Base-by-base conservation (phyloP, 768 basidiomycete species). In the Lenzites betulinus region DNA sequence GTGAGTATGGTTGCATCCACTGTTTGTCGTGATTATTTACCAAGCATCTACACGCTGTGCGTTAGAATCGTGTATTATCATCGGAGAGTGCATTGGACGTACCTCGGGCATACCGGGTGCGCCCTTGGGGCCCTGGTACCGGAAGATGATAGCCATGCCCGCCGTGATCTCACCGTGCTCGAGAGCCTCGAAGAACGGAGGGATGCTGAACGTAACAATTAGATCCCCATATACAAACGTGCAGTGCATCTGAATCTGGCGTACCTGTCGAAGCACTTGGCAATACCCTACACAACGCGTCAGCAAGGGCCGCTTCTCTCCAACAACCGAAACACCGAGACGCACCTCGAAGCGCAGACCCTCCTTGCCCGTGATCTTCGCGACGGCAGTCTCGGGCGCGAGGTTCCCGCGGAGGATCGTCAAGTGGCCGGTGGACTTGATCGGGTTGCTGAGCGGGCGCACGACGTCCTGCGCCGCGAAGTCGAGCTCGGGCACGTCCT, bases 351-450 rank as follows among this genome's bases (percentile, higher is more conserved):
- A 97, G 22, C 76, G 80, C 52, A 85, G 73, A 5, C 95, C 95
- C 75, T 97, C 95, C 74, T 95, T 95, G 15, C 95, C 94, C 7
- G 95, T 96, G 63, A 97, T 78, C 75, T 98, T 98, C 16, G 93
- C 92, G 20, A 98, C 94, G 28, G 93, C 89, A 1, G 88, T 87
- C 50, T 83, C 90, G 0, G 95, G 95, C 3, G 91, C 88, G 43
- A 98, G 78, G 73, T 91, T 95, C n/a, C 95, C 95, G 52, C 87
- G 83, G 62, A 98, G 74, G 67, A 98, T 93, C 13, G 87, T 87
- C 66, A 97, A 74, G 74, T 96, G 95, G 1, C 95, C 95, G 3
- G 88, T 93, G 23, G 63, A 69, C 71, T 97, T 96, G 75, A 97
- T 89, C 11, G 95, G 92, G 68, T 93, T 82, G 26, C 81, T 80